These are phyloP conservation scores for Aspergillus olivimuriae DNA, from an alignment of 495 filamentous ascomycete species.

Conservation along the genomic window DNA sequence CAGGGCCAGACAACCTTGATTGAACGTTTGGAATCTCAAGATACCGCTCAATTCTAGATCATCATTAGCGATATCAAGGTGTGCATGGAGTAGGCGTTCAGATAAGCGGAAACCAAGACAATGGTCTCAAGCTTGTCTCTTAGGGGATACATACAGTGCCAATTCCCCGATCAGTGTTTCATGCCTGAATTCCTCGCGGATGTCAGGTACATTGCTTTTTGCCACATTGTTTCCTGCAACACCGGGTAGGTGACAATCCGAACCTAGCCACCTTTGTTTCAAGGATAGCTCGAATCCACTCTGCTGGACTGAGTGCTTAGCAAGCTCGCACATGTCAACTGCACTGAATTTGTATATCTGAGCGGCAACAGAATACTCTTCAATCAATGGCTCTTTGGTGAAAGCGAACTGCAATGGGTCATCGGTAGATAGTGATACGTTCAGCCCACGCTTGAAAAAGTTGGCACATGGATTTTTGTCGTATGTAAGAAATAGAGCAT, in stretches of 20 bases:
- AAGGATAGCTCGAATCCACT: constrained; percentile 86
- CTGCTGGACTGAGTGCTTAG: constrained; percentile 89
- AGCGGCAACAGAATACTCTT: constrained; percentile 95
- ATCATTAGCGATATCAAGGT: too few relatives aligned
- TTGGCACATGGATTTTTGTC: constrained; percentile 93
- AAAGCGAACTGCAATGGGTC: constrained; percentile 98
- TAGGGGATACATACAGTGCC: constrained; percentile 57
- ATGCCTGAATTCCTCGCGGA: constrained; percentile 81
- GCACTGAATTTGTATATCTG: constrained; percentile 97
- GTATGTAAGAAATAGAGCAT: constrained; percentile 92
- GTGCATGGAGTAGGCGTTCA: too few relatives aligned
- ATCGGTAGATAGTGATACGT: constrained; percentile 93
- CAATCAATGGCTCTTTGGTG: constrained; percentile 95
- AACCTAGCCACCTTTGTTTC: constrained; percentile 86
- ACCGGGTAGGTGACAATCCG: constrained; percentile 64
- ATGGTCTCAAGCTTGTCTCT: not conserved
- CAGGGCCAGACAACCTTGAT: too few relatives aligned
- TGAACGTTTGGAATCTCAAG: too few relatives aligned
- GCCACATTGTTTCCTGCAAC: constrained; percentile 79
- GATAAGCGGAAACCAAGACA: too few relatives aligned
- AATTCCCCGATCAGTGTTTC: constrained; percentile 77
- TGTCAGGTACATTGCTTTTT: constrained; percentile 93
- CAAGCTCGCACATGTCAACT: constrained; percentile 98
- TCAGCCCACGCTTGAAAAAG: constrained; percentile 90
- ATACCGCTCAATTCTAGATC: too few relatives aligned